Evolutionary conservation across 257 asterid genomes (phyloP).

Genomic region (Apocynum venetum): DNA sequence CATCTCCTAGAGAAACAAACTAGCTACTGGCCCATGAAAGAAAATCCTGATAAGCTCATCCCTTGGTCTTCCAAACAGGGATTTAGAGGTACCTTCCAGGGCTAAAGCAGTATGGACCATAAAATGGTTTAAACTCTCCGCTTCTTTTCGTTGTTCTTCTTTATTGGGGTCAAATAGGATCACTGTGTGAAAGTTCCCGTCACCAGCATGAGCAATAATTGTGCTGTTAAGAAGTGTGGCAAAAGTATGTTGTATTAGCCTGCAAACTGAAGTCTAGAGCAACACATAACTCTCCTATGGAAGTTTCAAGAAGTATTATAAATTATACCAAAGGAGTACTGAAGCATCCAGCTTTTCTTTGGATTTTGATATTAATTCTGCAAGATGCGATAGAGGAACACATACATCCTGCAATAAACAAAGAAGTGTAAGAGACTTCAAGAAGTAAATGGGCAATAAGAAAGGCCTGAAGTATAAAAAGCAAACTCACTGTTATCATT

Average conservation of each 20-base stretch:
- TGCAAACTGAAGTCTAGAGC: neutral
- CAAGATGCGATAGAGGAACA: constrained; percentile 86
- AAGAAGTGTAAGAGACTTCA: neutral
- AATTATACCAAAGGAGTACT: constrained; percentile 61
- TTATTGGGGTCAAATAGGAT: constrained; percentile 67
- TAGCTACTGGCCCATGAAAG: neutral
- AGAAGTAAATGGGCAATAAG: neutral
- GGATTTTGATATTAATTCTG: constrained; percentile 75
- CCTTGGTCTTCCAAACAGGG: neutral
- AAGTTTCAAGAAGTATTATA: constrained; percentile 4
- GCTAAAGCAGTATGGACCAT: constrained; percentile 88
- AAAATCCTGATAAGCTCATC: neutral
- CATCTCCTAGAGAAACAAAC: neutral
- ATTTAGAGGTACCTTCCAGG: constrained; percentile 65
- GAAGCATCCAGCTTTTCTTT: constrained; percentile 79
- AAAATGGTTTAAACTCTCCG: constrained; percentile 82
- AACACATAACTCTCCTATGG: neutral
- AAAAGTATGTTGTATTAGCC: neutral
- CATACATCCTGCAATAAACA: constrained; percentile 68
- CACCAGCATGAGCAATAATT: constrained; percentile 98
- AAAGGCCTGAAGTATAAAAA: neutral
- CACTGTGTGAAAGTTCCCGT: constrained; percentile 88
- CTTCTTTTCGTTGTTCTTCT: constrained; percentile 68
- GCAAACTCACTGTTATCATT: constrained; percentile 63
- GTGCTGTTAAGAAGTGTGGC: constrained; percentile 48